Evolutionary conservation across 345 rosid genomes (phyloP), one percentile per base, ranked within the genome.

Genomic region (Aquilaria yunnanensis): DNA sequence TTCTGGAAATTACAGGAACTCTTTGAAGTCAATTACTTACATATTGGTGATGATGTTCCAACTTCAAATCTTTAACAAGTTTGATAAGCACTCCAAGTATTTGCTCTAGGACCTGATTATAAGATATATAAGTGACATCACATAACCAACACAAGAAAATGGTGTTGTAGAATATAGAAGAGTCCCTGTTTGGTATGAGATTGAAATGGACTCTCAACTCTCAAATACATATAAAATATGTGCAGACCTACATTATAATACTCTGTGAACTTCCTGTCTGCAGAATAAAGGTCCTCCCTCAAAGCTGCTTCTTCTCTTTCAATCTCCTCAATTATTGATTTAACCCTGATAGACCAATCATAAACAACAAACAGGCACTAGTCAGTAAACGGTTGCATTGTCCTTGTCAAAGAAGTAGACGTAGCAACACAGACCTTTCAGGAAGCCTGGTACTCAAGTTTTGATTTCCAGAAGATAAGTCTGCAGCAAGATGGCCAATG

Each of bases 41-140:
- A 67, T 90, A 88, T 85, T 84, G 76, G 77, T 94, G 99, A 58
- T 94, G 96, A 69, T 87, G 99, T 67, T 85, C 91, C 81, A 94
- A 70, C 72, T 94, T 94, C 78, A 94, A 79, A 80, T 94, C 99
- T 76, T 90, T 90, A 63, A 94, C 97, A 74, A 94, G 92, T 85
- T 88, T 90, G 75, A 94, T 90, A 51, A 90, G 97, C 62, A 90
- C 93, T 57, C 93, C 96, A 2, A 94, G 89, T 73, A 94, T 86
- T 84, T 90, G 96, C 80, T 94, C 99, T 56, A 94, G 78, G 74
- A 88, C 96, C 99, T 94, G 62, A 31, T 68, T 73, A 61, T 67
- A 61, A 71, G 43, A 59, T 57, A 37, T 48, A 33, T 72, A 14
- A 14, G 58, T 61, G n/a, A 49, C 59, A 76, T 45, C 57, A 32